Evolutionary conservation across 331 rosid genomes (phyloP).

Genomic region (Ulmus americana): DNA sequence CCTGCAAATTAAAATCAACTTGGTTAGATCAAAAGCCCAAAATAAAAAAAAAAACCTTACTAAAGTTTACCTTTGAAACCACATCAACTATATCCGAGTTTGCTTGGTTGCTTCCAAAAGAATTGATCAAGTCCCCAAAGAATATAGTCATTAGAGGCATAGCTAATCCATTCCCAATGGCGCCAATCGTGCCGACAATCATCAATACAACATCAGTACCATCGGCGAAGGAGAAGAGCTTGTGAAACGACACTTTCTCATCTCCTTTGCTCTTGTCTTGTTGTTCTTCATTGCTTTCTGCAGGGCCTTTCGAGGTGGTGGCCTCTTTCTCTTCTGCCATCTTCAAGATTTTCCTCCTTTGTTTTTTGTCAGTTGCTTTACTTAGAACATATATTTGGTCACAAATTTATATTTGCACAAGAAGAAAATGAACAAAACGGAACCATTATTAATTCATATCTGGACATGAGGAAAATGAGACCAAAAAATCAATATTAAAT

Average conservation of each 20-base stretch:
- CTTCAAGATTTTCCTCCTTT: constrained; percentile 34
- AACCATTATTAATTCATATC: not conserved
- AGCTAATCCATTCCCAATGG: constrained; percentile 47
- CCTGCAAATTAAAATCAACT: constrained; percentile 21
- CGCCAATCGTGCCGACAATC: constrained; percentile 48
- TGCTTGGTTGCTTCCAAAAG: constrained; percentile 34
- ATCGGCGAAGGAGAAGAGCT: constrained; percentile 65
- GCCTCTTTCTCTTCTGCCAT: constrained; percentile 16
- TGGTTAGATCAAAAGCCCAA: not conserved
- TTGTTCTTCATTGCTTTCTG: constrained; percentile 20
- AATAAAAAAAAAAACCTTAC: not conserved
- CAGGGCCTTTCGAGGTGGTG: not conserved
- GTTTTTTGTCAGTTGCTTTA: constrained; percentile 3
- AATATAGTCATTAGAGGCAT: constrained; percentile 51
- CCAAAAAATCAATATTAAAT: not conserved
- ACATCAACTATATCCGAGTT: constrained; percentile 2
- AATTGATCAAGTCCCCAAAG: constrained; percentile 44
- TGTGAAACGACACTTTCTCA: constrained; percentile 44
- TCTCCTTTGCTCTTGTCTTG: constrained; percentile 30
- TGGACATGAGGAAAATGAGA: constrained; percentile 4
- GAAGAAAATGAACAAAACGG: not conserved
- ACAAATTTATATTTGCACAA: constrained; percentile 8
- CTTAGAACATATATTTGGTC: not conserved
- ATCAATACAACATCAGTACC: constrained; percentile 43
- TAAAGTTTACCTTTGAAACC: constrained; percentile 28